A percentile compares a stretch with the other conserved stretches of the same genome.
phyloP scores from a whole-genome alignment of 768 basidiomycete species.

The Leccinum disarticulatum region DNA sequence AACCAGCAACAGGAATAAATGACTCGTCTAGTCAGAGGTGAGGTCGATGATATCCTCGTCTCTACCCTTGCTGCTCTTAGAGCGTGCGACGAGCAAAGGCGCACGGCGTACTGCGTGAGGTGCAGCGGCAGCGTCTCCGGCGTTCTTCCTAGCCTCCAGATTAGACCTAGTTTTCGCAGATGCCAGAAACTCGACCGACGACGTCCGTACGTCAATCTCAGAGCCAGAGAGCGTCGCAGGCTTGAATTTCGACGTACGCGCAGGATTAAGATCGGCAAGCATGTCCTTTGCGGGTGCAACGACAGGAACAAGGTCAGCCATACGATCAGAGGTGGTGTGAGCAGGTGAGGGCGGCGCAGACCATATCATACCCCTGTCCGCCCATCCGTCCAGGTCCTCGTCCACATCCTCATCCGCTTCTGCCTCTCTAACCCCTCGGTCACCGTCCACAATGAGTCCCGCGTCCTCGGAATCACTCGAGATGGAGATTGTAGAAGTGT shows the following conservation, averaged over 20 bases:
- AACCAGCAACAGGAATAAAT: background rate
- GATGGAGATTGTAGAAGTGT: slow-evolving; percentile 23
- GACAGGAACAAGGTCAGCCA: background rate
- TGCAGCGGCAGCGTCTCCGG: background rate
- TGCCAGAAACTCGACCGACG: background rate
- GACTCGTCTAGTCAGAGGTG: slow-evolving; percentile 29
- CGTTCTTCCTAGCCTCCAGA: background rate
- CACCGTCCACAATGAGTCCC: background rate
- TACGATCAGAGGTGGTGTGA: background rate
- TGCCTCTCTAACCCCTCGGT: background rate
- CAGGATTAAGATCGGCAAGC: background rate
- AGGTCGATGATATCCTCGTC: slow-evolving; percentile 41
- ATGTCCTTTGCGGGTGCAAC: background rate
- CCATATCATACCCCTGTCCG: slow-evolving; percentile 27
- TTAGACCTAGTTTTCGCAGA: background rate
- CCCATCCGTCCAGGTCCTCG: slow-evolving; percentile 10
- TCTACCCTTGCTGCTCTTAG: slow-evolving; percentile 8
- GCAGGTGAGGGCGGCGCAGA: slow-evolving; percentile 24
- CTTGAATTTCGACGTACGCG: slow-evolving; percentile 21
- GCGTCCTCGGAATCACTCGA: slow-evolving; percentile 29
- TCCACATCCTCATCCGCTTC: background rate
- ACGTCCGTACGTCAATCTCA: background rate
- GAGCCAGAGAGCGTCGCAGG: slow-evolving; percentile 1
- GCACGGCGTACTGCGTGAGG: background rate
- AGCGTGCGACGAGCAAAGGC: slow-evolving; percentile 28